A percentile compares a stretch with the other conserved stretches of the same genome.
phyloP scores from a whole-genome alignment of 1,284 basidiomycete species.

The Malassezia japonica region DNA sequence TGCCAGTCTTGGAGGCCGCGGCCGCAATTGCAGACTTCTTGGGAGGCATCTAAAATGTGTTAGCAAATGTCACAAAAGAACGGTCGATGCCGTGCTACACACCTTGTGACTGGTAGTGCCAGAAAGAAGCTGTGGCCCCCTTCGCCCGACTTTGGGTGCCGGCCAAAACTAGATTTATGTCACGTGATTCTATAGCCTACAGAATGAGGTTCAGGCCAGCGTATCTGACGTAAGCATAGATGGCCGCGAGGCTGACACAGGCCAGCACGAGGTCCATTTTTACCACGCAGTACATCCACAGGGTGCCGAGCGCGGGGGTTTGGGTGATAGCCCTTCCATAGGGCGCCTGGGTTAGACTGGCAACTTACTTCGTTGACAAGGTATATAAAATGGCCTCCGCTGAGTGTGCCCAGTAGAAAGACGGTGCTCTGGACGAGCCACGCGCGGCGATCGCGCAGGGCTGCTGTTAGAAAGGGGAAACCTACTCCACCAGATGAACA shows the following conservation, averaged over 20 bases:
- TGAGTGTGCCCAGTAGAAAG: slow-evolving; percentile 21
- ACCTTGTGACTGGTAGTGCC: slow-evolving; percentile 15
- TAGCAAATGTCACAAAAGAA: neutral
- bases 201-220: slow-evolving; percentile 23
- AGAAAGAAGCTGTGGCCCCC: slow-evolving; percentile 3
- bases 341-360: slow-evolving; percentile 19
- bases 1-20: slow-evolving; percentile 52
- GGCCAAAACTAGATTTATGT: slow-evolving; percentile 11
- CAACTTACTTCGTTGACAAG: slow-evolving; percentile 35
- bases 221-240: slow-evolving; percentile 24
- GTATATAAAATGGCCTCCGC: slow-evolving; percentile 31
- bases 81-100: neutral
- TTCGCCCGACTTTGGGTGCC: neutral
- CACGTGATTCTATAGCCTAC: slow-evolving; percentile 14
- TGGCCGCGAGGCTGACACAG: slow-evolving; percentile 33
- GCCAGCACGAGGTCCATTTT: slow-evolving; percentile 41
- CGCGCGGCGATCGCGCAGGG: slow-evolving; percentile 21
- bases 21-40: slow-evolving; percentile 49
- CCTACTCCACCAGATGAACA: slow-evolving; percentile 11
- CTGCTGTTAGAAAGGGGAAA: slow-evolving; percentile 7
- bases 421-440: slow-evolving; percentile 22
- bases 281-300: slow-evolving; percentile 48
- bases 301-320: slow-evolving; percentile 45
- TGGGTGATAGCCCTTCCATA: slow-evolving; percentile 42
- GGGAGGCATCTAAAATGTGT: slow-evolving; percentile 39